Base-by-base conservation (phyloP, 176 grass and related monocot genomes). In the Carex littledalei region DNA sequence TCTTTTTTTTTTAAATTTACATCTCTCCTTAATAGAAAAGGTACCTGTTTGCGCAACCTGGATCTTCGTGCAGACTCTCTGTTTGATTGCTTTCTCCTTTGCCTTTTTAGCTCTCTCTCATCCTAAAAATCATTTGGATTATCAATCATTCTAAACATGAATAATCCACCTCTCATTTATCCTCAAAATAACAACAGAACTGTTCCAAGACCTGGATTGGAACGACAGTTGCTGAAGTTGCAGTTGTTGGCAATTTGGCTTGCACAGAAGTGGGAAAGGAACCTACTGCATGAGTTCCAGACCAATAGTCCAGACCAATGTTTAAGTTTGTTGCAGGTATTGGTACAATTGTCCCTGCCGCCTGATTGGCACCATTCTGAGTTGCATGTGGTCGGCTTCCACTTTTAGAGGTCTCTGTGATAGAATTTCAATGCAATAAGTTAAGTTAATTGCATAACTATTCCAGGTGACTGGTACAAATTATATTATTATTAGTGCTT, bases 61-160 rank as follows among this genome's bases (percentile, higher is more conserved):
- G 95, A 95, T 61, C 95, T 92, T 32, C 95, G 93, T 47, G 95
- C 95, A 45, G 95, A 98, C 88, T 98, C 95, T 87, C 95, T 88
- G 53, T 98, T 98, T 32, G 93, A 98, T 76, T 95, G 89, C 89
- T 98, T 98, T 85, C 91, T 93, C 86, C 92, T 92, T 85, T 98
- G 93, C 83, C 90, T 91, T 83, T 95, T 98, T 0, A 98, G 68
- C 77, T 95, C 95, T 87, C 95, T 95, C 79, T 98, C 95, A 85
- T 98, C 93, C 93, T 98, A 81, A 86, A 89, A 71, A 86, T 56
- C 14, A 66, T 64, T 34, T 21, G 47, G 83, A 77, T 22, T 52
- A 77, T 54, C n/a, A 67, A 74, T 78, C 45, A 80, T n/a, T 84
- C 11, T 70, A 68, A 10, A 24, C 17, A 62, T 6, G 64, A 37